phyloP scores from a whole-genome alignment of 2,329 filamentous ascomycete genomes.

The Cladophialophora immunda region DNA sequence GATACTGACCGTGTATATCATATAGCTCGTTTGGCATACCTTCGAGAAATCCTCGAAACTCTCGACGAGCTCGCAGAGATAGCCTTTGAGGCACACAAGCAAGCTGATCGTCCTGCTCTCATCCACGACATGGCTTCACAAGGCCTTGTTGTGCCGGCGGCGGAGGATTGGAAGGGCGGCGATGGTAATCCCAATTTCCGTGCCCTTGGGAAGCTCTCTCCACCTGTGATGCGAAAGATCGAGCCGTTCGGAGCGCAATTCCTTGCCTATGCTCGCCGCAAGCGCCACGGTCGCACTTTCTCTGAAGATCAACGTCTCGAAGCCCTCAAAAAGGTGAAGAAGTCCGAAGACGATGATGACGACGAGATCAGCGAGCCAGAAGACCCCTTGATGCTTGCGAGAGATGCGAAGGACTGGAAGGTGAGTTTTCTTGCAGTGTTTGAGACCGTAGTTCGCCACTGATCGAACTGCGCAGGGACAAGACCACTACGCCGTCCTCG shows the following conservation, averaged over 20 bases:
- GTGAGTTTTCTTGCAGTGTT: slow-evolving; percentile 57
- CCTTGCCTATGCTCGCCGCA: slow-evolving; percentile 75
- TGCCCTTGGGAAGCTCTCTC: slow-evolving; percentile 76
- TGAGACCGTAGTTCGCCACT: not conserved
- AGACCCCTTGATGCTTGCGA: slow-evolving; percentile 88
- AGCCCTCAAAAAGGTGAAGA: slow-evolving; percentile 93
- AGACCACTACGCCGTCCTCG: slow-evolving; percentile 97
- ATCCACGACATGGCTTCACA: slow-evolving; percentile 27
- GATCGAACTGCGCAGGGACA: slow-evolving; percentile 67
- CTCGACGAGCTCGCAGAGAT: not conserved
- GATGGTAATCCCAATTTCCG: slow-evolving; percentile 80
- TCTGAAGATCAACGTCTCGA: slow-evolving; percentile 97
- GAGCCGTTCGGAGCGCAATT: slow-evolving; percentile 98
- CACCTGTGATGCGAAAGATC: slow-evolving; percentile 82
- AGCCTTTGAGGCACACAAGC: not conserved
- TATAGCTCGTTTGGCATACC: not conserved
- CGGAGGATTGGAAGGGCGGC: slow-evolving; percentile 82
- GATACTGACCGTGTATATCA: not conserved
- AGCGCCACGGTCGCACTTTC: slow-evolving; percentile 95
- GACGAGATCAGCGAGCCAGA: slow-evolving; percentile 94
- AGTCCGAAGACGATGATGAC: slow-evolving; percentile 88
- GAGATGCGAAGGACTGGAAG: slow-evolving; percentile 99
- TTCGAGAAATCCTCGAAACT: not conserved
- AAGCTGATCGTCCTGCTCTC: not conserved
- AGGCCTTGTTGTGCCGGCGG: slow-evolving; percentile 64